These are phyloP conservation scores for Echinosphaeria canescens DNA, from an alignment of 2,329 filamentous ascomycete genomes.

Conservation along the genomic window DNA sequence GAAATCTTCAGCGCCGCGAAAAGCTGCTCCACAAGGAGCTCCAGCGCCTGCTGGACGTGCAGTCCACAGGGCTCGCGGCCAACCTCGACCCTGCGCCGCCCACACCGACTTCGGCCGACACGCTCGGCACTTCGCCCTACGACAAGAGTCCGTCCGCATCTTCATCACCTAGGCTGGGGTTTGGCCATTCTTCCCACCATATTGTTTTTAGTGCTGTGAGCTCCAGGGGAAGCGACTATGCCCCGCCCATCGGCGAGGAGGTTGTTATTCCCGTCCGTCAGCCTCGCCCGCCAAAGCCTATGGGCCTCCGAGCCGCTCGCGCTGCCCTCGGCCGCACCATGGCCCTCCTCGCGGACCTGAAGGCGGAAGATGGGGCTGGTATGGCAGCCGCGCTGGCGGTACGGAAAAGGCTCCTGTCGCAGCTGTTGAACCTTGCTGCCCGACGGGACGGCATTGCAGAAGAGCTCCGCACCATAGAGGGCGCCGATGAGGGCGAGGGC, in stretches of 20 bases:
- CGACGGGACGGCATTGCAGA: slow-evolving; percentile 24
- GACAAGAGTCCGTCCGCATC: slow-evolving; percentile 13
- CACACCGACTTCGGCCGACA: slow-evolving; percentile 10
- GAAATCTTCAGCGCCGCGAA: slow-evolving; percentile 21
- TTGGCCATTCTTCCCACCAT: too few species aligned
- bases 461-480: slow-evolving; percentile 31
- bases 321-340: slow-evolving; percentile 41
- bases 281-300: slow-evolving; percentile 25
- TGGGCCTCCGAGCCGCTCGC: slow-evolving; percentile 39
- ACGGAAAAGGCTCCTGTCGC: slow-evolving; percentile 32
- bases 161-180: too few species aligned
- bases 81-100: slow-evolving; percentile 10
- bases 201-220: too few species aligned
- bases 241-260: slow-evolving; percentile 7
- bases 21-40: slow-evolving; percentile 21
- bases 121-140: slow-evolving; percentile 15
- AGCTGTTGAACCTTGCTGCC: slow-evolving; percentile 28
- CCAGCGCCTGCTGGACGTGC: slow-evolving; percentile 23
- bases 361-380: slow-evolving; percentile 42
- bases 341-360: slow-evolving; percentile 39
- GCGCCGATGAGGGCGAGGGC: slow-evolving; percentile 20
- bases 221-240: neutral
- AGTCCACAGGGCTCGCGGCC: slow-evolving; percentile 19
- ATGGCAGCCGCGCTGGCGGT: slow-evolving; percentile 32
- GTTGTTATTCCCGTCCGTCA: slow-evolving; percentile 41